phyloP scores from a whole-genome alignment of 768 basidiomycete species.

The Podaxis pistillaris region DNA sequence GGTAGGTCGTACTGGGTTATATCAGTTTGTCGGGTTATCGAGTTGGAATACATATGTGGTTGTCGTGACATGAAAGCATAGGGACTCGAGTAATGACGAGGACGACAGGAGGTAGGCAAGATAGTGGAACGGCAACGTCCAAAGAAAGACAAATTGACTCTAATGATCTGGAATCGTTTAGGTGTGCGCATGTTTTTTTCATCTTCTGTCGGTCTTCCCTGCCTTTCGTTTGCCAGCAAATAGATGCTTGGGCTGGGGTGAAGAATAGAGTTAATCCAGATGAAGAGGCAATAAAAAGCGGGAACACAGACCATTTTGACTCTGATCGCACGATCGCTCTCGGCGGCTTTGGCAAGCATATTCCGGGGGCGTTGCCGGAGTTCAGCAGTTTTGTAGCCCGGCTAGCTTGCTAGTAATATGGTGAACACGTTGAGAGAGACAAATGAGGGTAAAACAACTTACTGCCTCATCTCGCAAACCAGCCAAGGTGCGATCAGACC shows the following conservation, averaged over 20 bases:
- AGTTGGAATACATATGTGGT: too few species aligned
- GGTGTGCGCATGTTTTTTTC: conserved; percentile 18
- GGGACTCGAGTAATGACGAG: too few species aligned
- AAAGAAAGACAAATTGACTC: too few species aligned
- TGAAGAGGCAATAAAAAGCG: neutral
- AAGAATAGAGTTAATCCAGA: conserved; percentile 7
- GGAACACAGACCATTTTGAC: conserved; percentile 69
- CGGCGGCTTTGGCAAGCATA: conserved; percentile 86
- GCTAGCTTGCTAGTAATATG: conserved; percentile 60
- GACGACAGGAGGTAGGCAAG: too few species aligned
- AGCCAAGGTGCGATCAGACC: conserved; percentile 70
- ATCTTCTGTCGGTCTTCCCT: conserved; percentile 81
- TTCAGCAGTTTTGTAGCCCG: conserved; percentile 83
- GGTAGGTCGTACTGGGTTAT: too few species aligned
- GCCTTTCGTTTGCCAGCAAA: conserved; percentile 83
- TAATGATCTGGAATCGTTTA: too few species aligned
- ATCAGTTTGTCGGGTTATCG: too few species aligned
- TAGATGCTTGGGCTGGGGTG: conserved; percentile 75
- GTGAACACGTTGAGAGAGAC: conserved; percentile 4
- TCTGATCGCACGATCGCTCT: conserved; percentile 80
- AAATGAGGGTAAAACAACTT: conserved; percentile 21
- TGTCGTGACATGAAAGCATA: too few species aligned
- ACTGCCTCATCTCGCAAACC: conserved; percentile 80
- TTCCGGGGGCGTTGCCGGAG: conserved; percentile 85
- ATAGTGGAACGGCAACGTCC: too few species aligned